Conservation (phyloP, 1,284 basidiomycete genomes). For the Puccinia hordei region DNA sequence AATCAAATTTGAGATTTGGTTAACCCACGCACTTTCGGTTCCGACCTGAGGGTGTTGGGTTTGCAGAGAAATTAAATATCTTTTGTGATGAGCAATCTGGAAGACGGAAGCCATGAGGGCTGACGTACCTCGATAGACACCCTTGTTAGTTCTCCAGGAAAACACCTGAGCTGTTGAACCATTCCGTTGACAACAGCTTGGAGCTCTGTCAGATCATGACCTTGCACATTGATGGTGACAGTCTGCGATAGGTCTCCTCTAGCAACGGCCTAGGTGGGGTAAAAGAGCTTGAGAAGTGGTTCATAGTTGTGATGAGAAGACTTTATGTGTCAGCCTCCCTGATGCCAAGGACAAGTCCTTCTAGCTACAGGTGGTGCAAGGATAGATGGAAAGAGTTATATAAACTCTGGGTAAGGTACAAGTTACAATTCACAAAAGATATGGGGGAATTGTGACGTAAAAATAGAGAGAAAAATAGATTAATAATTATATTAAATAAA, state of each 20-base stretch:
- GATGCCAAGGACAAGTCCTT: too few species aligned
- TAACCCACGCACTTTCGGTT: constrained; percentile 23
- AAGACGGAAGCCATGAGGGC: constrained; percentile 44
- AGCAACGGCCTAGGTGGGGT: constrained; percentile 71
- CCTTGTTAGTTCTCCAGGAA: constrained; percentile 90
- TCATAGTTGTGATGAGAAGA: neutral
- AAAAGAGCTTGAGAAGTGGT: neutral
- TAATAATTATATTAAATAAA: too few species aligned
- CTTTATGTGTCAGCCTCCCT: too few species aligned
- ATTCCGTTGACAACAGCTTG: constrained; percentile 98
- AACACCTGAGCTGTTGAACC: constrained; percentile 65
- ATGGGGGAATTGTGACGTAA: too few species aligned
- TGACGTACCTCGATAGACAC: constrained; percentile 74
- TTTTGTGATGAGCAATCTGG: constrained; percentile 55
- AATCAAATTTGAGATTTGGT: neutral
- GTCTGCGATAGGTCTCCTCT: constrained; percentile 91
- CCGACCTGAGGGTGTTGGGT: constrained; percentile 32
- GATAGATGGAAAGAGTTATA: too few species aligned
- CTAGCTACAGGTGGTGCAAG: too few species aligned
- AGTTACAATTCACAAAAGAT: too few species aligned
- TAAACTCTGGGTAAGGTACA: too few species aligned
- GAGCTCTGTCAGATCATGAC: constrained; percentile 93
- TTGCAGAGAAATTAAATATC: constrained; percentile 66
- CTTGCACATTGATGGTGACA: constrained; percentile 93
- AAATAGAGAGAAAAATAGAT: too few species aligned